Percentiles rank a stretch among this genome's conserved stretches.
phyloP scores from a whole-genome alignment of 2,329 filamentous ascomycete species.

The Didymosphaeria variabile region DNA sequence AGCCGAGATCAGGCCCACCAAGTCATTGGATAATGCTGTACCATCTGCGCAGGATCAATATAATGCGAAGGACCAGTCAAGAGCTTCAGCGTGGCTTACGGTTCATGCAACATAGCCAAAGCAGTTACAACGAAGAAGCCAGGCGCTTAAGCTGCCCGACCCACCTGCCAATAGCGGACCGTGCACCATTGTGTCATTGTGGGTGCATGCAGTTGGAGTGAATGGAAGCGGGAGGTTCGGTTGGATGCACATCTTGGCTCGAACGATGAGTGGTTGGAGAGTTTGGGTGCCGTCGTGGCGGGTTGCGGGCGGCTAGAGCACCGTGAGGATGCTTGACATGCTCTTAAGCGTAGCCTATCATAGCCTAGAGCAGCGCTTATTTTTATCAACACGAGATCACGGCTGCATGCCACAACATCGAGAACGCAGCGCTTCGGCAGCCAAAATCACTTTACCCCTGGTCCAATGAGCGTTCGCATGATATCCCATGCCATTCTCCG shows the following conservation, averaged over 20 bases:
- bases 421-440: constrained; percentile 1
- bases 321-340: too few species aligned
- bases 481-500: neutral
- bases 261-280: too few species aligned
- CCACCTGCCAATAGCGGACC: too few species aligned
- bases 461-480: neutral
- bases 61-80: neutral
- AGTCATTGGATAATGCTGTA: neutral
- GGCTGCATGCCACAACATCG: neutral
- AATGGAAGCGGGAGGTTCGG: too few species aligned
- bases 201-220: too few species aligned
- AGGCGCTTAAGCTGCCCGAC: too few species aligned
- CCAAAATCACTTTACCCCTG: neutral
- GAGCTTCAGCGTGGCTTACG: neutral
- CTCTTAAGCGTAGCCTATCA: neutral
- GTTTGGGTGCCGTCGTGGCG: too few species aligned
- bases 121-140: neutral
- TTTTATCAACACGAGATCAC: constrained; percentile 3
- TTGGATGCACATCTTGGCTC: too few species aligned
- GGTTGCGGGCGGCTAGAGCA: too few species aligned
- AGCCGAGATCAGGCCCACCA: too few species aligned
- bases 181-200: too few species aligned
- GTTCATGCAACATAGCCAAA: neutral
- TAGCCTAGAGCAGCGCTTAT: neutral
- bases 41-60: neutral